Evolutionary conservation across 148 eudicot species (phyloP), one percentile per base, ranked within the genome.

Genomic region (Pouteria glomerata): DNA sequence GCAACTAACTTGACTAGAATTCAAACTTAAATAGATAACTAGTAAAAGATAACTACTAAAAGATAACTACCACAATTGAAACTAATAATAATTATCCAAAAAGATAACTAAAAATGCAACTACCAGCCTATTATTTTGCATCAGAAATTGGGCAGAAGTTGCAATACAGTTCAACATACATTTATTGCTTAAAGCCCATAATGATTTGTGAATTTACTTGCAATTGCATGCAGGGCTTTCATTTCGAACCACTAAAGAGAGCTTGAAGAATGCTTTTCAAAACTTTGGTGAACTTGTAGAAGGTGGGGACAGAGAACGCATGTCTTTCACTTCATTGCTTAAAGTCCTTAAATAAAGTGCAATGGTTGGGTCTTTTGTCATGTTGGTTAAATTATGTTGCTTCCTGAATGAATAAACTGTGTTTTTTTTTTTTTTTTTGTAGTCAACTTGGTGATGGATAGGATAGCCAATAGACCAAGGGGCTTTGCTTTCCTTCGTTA

Each of bases 371-470:
- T 37, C 3, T 3, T 41, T 41, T 41, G 24, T 33, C 50, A 74
- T 50, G 1, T 8, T 53, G 48, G 50, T 12, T 1, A 29, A 35
- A 55, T 11, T 8, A 6, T 70, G 29, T 42, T 12, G 29, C 45
- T 59, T 45, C 31, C 52, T 68, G 60, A 75, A 64, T 13, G n/a
- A 57, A 15, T 59, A 18, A 12, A 24, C 1, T 52, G 14, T 57
- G 8, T 58, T 13, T 30, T 78, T 86, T 23, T 78, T 57, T 13
- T 58, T 13, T 30, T 78, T 86, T 23, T 78, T 86, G 73, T 76
- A 91, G 97, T 89, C 44, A 89, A 91, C 37, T 77, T 91, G 74
- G 95, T 91, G 77, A 92, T 89, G 95, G 95, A 92, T 76, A 89
- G 68, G 70, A 76, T 89, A 70, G 95, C 97, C 3, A 89, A 92